A percentile compares a stretch with the other conserved stretches of the same genome.
phyloP scores from a whole-genome alignment of 176 grass and related monocot species.

The Leersia perrieri region DNA sequence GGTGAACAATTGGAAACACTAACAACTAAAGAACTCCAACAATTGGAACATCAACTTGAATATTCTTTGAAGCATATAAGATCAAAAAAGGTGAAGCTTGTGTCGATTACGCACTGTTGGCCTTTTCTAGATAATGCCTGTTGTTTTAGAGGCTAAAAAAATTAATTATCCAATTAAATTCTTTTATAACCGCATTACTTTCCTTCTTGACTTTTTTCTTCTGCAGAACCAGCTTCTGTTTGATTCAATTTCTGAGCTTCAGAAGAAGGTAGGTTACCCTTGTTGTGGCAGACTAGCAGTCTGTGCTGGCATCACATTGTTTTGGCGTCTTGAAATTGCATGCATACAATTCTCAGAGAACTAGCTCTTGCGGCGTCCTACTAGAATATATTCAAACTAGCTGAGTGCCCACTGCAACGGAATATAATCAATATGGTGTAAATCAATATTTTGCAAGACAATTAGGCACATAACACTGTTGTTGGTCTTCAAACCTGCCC shows the following conservation, averaged over 20 bases:
- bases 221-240: slow-evolving; percentile 65
- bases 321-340: not conserved
- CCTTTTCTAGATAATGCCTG: no score
- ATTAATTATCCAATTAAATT: not conserved
- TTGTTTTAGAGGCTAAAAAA: no score
- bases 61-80: slow-evolving; percentile 76
- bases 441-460: no score
- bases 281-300: not conserved
- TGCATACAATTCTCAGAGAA: not conserved
- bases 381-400: not conserved
- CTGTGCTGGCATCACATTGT: not conserved
- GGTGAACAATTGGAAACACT: slow-evolving; percentile 76
- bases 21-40: slow-evolving; percentile 67
- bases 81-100: slow-evolving; percentile 75
- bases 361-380: not conserved
- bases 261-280: slow-evolving; percentile 57
- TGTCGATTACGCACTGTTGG: not conserved
- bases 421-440: no score
- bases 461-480: no score
- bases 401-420: no score
- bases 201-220: not conserved
- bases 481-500: no score
- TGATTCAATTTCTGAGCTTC: slow-evolving; percentile 70
- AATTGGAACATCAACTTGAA: slow-evolving; percentile 85
- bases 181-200: slow-evolving; percentile 7